phyloP scores from a whole-genome alignment of 148 eudicot genomes.

The Spergularia bocconei region DNA sequence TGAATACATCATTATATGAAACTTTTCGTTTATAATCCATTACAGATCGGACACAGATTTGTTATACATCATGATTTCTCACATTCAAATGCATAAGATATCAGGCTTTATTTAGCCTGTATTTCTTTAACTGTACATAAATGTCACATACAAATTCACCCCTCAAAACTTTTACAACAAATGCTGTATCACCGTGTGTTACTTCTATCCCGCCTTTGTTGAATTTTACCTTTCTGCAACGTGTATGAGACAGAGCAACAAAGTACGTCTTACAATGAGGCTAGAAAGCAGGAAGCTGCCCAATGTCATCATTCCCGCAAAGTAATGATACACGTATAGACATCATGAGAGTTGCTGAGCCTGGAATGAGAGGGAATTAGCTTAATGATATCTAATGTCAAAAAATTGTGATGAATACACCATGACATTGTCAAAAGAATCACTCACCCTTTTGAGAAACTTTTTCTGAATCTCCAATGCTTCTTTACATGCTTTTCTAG shows the following conservation, averaged over 20 bases:
- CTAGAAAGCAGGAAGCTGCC: not conserved
- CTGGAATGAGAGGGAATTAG: constrained; percentile 12
- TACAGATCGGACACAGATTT: not conserved
- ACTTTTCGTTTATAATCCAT: too few species aligned
- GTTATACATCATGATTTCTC: not conserved
- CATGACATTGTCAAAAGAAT: not conserved
- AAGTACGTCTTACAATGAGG: not conserved
- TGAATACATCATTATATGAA: too few species aligned
- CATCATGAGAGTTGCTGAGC: constrained; percentile 26
- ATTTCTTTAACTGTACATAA: not conserved
- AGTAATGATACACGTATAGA: not conserved
- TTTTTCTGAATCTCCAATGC: constrained; percentile 78
- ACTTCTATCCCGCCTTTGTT: not conserved
- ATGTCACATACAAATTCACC: constrained; percentile 7
- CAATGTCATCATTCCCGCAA: not conserved
- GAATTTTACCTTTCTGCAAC: not conserved
- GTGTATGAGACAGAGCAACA: not conserved
- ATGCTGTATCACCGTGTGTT: not conserved
- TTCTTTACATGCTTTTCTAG: constrained; percentile 68
- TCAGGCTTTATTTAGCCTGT: constrained; percentile 8
- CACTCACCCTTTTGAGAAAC: constrained; percentile 64
- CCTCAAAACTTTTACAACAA: constrained; percentile 1
- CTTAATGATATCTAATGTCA: not conserved
- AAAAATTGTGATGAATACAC: not conserved
- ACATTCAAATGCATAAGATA: constrained; percentile 1